These are phyloP conservation scores for Vitis hybrid DNA, from an alignment of 177 flowering plant genomes.

Conservation along the genomic window DNA sequence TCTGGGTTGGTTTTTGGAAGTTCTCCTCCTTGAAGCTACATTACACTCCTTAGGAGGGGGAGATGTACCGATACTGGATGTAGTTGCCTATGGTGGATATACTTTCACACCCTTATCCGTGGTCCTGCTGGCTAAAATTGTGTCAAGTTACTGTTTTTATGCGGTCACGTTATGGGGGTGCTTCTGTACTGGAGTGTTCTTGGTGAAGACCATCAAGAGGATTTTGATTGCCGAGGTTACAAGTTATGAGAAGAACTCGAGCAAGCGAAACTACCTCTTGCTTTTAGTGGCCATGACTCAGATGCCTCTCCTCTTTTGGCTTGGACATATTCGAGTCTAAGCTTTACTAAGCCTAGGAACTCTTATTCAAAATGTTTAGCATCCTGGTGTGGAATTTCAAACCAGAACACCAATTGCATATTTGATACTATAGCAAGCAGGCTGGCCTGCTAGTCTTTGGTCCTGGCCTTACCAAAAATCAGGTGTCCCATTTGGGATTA, in stretches of 20 bases:
- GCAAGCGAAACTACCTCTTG: conserved; percentile 12
- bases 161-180: conserved; percentile 20
- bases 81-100: conserved; percentile 17
- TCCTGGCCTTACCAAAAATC: no score
- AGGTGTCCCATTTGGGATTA: no score
- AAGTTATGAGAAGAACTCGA: conserved; percentile 8
- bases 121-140: conserved; percentile 9
- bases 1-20: conserved; percentile 5
- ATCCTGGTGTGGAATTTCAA: no score
- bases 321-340: conserved; percentile 3
- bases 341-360: background rate
- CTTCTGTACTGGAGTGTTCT: conserved; percentile 27
- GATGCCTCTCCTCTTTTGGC: conserved; percentile 9
- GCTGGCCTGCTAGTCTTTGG: no score
- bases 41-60: conserved; percentile 11
- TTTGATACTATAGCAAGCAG: no score
- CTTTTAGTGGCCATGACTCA: conserved; percentile 8
- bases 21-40: conserved; percentile 7
- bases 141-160: conserved; percentile 18
- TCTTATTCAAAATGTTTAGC: no score
- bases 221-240: conserved; percentile 27
- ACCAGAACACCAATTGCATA: no score
- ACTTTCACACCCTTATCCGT: background rate
- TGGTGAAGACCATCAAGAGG: conserved; percentile 35
- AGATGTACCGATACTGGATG: conserved; percentile 11